Conservation (phyloP, 1,284 basidiomycete genomes). For the Dichomitus squalens region DNA sequence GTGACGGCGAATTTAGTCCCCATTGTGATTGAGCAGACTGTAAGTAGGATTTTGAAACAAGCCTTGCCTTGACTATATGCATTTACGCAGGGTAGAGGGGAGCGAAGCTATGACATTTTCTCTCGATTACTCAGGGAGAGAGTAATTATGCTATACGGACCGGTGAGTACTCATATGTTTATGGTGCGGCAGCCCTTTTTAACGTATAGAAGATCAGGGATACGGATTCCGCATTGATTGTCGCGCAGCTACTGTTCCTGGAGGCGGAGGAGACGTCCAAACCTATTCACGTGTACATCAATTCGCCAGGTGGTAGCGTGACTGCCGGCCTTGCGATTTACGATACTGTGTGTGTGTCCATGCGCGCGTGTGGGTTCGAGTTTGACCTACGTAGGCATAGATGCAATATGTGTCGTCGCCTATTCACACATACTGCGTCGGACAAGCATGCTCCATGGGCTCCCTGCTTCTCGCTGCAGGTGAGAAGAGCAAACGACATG, state of each 20-base stretch:
- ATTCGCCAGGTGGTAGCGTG: slow-evolving; percentile 92
- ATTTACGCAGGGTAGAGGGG: slow-evolving; percentile 75
- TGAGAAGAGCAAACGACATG: slow-evolving; percentile 86
- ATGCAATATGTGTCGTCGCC: slow-evolving; percentile 93
- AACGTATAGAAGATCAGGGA: slow-evolving; percentile 70
- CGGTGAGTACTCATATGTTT: slow-evolving; percentile 53
- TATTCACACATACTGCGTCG: slow-evolving; percentile 93
- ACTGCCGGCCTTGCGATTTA: slow-evolving; percentile 94
- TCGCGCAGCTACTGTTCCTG: slow-evolving; percentile 90
- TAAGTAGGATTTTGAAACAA: slow-evolving; percentile 32
- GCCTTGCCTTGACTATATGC: background rate
- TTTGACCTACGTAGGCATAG: slow-evolving; percentile 41
- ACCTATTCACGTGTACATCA: slow-evolving; percentile 93
- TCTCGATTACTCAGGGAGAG: slow-evolving; percentile 88
- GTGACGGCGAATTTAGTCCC: slow-evolving; percentile 59
- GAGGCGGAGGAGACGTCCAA: slow-evolving; percentile 92
- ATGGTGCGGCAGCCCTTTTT: background rate
- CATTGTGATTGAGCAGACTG: slow-evolving; percentile 93
- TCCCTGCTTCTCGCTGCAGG: slow-evolving; percentile 87
- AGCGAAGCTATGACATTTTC: slow-evolving; percentile 94
- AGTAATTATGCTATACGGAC: slow-evolving; percentile 91
- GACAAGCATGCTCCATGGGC: slow-evolving; percentile 93
- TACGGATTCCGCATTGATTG: slow-evolving; percentile 79
- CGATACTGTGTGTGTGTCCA: slow-evolving; percentile 69
- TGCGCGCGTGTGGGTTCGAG: background rate